Evolutionary conservation across 2,329 filamentous ascomycete species (phyloP), one percentile per base, ranked within the genome.

Genomic region (Cladophialophora carrionii): DNA sequence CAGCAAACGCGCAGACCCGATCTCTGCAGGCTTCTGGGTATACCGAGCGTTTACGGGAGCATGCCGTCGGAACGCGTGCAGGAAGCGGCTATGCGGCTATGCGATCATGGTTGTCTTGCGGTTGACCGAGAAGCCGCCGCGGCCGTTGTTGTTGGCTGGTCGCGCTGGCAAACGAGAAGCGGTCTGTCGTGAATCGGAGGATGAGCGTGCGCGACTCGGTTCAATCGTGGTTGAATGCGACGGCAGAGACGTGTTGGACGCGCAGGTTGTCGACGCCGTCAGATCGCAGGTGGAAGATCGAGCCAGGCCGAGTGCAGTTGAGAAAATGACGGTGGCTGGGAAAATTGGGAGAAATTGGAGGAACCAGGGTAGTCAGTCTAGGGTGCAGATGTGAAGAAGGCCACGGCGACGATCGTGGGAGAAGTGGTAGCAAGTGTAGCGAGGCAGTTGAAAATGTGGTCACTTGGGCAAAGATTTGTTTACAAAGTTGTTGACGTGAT

Each of bases 321-420:
- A 41, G 55, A 67, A 66, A 69, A 69, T 67, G 59, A 62, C 46
- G 67, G 67, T 69, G 67, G 67, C 67, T 69, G 67, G 67, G 67
- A 60, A 37, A 43, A 52, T 14, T 60, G 32, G 64, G 56, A 59
- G 62, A 29, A 64, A 61, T 60, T 68, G 63, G 63, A 32, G 57
- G 52, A 61, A 65, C 64, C 67, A 49, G 67, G 64, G 67, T 54
- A 54, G 52, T 54, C 10, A 54, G 52, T 34, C 52, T 32, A 34
- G 52, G 51, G 29, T 49, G 3, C 37, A 6, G 37, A 43, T 41
- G 2, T 41, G 37, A 41, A 41, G n/a, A 57, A 34, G 48, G 22
- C 52, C 26, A 31, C 7, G 14, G 54, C 37, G 8, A 43, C n/a
- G 24, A 29, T 31, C n/a, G 46, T 26, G 46, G 52, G 29, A 29